Evolutionary conservation across 371 early-diverging fungal genomes (phyloP), one percentile per base, ranked within the genome.

Genomic region (Rhizopus arrhizus): DNA sequence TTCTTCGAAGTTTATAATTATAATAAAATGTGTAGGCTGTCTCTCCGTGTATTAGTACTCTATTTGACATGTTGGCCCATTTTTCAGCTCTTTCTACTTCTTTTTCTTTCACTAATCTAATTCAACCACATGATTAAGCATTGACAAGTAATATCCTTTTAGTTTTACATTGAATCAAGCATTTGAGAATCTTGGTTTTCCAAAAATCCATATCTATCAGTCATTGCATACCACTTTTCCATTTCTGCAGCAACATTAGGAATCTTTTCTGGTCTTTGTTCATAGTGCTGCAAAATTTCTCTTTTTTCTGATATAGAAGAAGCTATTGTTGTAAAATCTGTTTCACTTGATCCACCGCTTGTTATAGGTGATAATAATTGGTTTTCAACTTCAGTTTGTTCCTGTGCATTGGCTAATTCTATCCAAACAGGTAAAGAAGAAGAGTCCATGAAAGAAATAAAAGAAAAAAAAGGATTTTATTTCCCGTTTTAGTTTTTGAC

Each of bases 1-100:
- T 70, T 29, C 65, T 69, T 13, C 65, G 58, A 54, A 87, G 83
- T 77, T 87, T 85, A 35, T 22, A 22, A 22, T 56, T 29, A n/a
- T 62, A 51, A 43, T 49, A 63, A 58, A 86, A 86, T 4, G 50
- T 53, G 57, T 83, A 75, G 11, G 75, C 69, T 22, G 69, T 77
- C 43, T 74, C 72, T 13, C 61, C 70, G 8, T 73, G 61, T 2
- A 78, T 55, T 8, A 64, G 66, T 12, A 58, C 66, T 7, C 61
- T 61, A 33, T 59, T 69, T 5, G 84, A 80, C 86, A 86, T 86
- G 13, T 54, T 56, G n/a, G 82, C 75, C 86, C 86, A 86, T 62
- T 86, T 86, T 41, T 65, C 65, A 36, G 77, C 60, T 29, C 81
- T 62, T 42, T 73, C 72, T 8, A 72, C 72, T 65, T 81, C 81